Base-by-base conservation (phyloP, 164 flowering plant genomes). In the Cinnamomum chago region DNA sequence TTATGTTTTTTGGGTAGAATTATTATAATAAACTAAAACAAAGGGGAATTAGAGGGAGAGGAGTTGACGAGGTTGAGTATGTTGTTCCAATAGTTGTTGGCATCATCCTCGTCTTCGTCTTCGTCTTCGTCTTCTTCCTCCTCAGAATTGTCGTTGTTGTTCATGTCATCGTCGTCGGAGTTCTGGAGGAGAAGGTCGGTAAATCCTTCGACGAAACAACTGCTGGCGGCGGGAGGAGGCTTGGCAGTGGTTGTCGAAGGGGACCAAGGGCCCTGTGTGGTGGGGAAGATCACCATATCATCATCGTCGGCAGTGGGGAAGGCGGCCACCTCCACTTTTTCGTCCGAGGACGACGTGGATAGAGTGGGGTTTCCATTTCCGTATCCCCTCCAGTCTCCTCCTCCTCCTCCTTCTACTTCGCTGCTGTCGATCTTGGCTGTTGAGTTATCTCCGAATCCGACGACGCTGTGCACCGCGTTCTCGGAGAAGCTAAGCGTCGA, bases 51-150 rank as follows among this genome's bases (percentile, higher is more conserved):
- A 0, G 76, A 55, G 65, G 96, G 87, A 1, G 76, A 74, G 20
- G 90, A 87, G 76, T 94, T 87, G 70, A 89, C 96, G 85, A 92
- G 77, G 77, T 90, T 83, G 50, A 94, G 93, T 78, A 94, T 90
- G 62, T 81, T 89, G 76, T 86, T 90, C 98, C 98, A 94, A 75
- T 94, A 92, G 71, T 83, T 89, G 81, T 92, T 92, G 82, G 85
- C 83, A 76, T 87, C 93, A 50, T 88, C 91, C 33, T 70, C 84
- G 60, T 79, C 62, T 13, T 71, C 83, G 65, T 75, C 58, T 2
- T 40, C 70, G 24, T 65, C 33, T 12, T 50, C 70, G n/a, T 62
- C 18, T n/a, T 72, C 75, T 2, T 60, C 66, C 27, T 25, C 75
- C 13, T 24, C 30, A 10, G 24, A 7, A 1, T 22, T 4, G 28